Base-by-base conservation (phyloP, 208 protist genomes). In the Polymyxa betae region DNA sequence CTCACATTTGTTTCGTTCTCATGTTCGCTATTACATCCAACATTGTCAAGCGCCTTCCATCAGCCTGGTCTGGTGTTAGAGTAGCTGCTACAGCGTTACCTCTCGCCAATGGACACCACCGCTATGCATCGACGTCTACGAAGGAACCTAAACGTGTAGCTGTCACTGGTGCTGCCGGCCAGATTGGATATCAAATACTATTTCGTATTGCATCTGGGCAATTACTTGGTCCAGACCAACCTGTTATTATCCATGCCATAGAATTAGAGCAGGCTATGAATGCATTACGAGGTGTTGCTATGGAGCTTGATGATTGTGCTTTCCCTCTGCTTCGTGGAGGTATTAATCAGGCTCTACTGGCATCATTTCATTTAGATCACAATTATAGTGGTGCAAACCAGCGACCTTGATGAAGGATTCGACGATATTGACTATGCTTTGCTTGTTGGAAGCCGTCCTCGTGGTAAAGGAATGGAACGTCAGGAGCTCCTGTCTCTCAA, bases 401-500 rank as follows among this genome's bases (percentile, higher is more conserved):
- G 72, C 72, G 72, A 82, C n/a, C n/a, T 82, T 20, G 35, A 88
- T 43, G 91, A 89, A 44, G 93, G 92, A n/a, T 94, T 95, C 64
- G 90, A 88, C 41, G 92, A 90, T 46, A 68, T 82, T n/a, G 94
- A 95, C 89, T 92, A 93, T n/a, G 94, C 92, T 32, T 88, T 97
- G 35, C 88, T 97, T 24, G 91, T 97, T 40, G 96, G 96, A 60
- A 93, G 95, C 24, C 93, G 96, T 66, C 95, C 95, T 77, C 91
- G 97, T 92, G 96, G 96, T 88, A 92, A 94, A 29, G 97, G 97
- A 16, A 98, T 98, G 97, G 96, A 98, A 93, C 96, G 97, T 88
- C 97, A 95, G 90, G 98, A 98, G 93, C 94, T 99, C 20, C 94
- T 99, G 35, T 92, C 96, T 52, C 95, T 93, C 41, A 99, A 99